phyloP scores from a whole-genome alignment of 1,284 basidiomycete genomes.

The Ustilago bromivora region DNA sequence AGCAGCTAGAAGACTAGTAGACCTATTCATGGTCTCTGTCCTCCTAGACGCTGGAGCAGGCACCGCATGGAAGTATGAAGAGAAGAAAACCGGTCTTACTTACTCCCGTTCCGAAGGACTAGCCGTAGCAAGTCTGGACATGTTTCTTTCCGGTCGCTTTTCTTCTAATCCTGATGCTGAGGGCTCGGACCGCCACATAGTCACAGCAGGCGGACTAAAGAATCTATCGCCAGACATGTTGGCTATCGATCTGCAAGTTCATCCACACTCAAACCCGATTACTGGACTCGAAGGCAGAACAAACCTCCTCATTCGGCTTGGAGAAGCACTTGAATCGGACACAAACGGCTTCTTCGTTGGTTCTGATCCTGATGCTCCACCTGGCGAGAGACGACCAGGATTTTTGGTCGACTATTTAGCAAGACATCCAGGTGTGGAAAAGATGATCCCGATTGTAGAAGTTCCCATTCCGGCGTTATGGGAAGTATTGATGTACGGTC shows the following conservation, averaged over 20 bases:
- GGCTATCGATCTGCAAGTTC: constrained; percentile 83
- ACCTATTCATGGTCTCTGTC: constrained; percentile 92
- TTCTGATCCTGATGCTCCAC: constrained; percentile 3
- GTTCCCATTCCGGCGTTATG: constrained; percentile 74
- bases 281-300: constrained; percentile 89
- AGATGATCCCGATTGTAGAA: constrained; percentile 48
- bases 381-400: constrained; percentile 21
- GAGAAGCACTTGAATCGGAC: constrained; percentile 44
- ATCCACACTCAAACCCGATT: constrained; percentile 80
- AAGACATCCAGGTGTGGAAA: constrained; percentile 66
- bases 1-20: constrained; percentile 76
- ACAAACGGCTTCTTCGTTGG: constrained; percentile 51
- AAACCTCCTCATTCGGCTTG: constrained; percentile 72
- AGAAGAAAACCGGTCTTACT: constrained; percentile 74
- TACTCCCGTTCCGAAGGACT: constrained; percentile 88
- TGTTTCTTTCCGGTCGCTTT: constrained; percentile 75
- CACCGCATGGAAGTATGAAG: constrained; percentile 82
- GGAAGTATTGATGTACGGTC: constrained; percentile 82
- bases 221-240: constrained; percentile 77
- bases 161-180: constrained; percentile 1
- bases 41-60: constrained; percentile 94
- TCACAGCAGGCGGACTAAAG: constrained; percentile 78
- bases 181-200: background rate
- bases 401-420: constrained; percentile 76
- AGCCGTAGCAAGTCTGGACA: constrained; percentile 89